A percentile compares a stretch with the other conserved stretches of the same genome.
phyloP scores from a whole-genome alignment of 345 rosid species.

The Cardamine chenopodiifolia region DNA sequence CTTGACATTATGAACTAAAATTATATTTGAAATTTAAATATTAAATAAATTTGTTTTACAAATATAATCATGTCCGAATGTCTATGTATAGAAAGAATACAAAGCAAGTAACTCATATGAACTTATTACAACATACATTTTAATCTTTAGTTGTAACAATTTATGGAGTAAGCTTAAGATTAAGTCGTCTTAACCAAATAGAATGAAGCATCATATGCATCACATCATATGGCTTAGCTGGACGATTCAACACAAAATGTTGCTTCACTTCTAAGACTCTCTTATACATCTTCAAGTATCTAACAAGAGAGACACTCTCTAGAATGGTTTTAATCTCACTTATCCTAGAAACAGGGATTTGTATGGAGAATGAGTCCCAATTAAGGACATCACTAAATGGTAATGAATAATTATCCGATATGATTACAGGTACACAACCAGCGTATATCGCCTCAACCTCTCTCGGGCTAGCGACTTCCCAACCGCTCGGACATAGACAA shows the following conservation, averaged over 20 bases:
- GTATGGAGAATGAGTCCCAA: slow-evolving; percentile 63
- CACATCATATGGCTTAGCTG: slow-evolving; percentile 59
- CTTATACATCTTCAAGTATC: slow-evolving; percentile 54
- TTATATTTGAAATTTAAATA: too few species aligned
- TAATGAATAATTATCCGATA: slow-evolving; percentile 55
- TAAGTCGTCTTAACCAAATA: slow-evolving; percentile 67
- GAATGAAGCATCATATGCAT: slow-evolving; percentile 72
- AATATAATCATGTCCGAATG: too few species aligned
- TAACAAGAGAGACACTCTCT: slow-evolving; percentile 41
- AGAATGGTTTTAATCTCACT: slow-evolving; percentile 53
- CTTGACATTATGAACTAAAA: too few species aligned
- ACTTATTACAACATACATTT: slow-evolving; percentile 6
- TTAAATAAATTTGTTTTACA: too few species aligned
- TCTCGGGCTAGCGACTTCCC: slow-evolving; percentile 51
- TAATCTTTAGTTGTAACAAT: slow-evolving; percentile 1
- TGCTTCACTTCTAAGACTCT: slow-evolving; percentile 47
- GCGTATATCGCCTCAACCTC: slow-evolving; percentile 69
- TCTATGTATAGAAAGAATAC: slow-evolving; percentile 5
- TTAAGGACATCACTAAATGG: slow-evolving; percentile 65
- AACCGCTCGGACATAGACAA: slow-evolving; percentile 69
- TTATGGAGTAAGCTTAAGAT: slow-evolving; percentile 45
- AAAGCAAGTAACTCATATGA: slow-evolving; percentile 6
- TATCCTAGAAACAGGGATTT: slow-evolving; percentile 48
- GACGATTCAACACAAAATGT: slow-evolving; percentile 64
- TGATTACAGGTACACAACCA: slow-evolving; percentile 65